A percentile compares a stretch with the other conserved stretches of the same genome.
phyloP scores from a whole-genome alignment of 2,329 filamentous ascomycete genomes.

The Calonectria naviculata region DNA sequence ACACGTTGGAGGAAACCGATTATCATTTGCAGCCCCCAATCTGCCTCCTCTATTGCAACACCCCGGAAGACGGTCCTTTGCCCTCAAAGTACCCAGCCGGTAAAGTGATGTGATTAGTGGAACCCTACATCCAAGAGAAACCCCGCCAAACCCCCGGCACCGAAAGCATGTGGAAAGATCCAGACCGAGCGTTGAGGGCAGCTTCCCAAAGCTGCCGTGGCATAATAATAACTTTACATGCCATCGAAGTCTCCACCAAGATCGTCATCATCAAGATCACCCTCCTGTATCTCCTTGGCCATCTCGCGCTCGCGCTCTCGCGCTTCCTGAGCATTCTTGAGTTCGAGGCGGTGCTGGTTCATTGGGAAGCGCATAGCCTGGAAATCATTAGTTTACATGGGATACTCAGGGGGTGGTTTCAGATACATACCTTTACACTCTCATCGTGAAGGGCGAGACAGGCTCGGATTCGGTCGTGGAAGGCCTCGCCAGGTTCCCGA shows the following conservation, averaged over 20 bases:
- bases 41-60: constrained; percentile 31
- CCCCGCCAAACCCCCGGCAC: constrained; percentile 5
- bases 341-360: constrained; percentile 97
- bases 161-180: constrained; percentile 19
- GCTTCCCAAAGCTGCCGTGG: constrained; percentile 25
- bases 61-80: constrained; percentile 22
- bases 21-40: constrained; percentile 21
- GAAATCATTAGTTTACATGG: constrained; percentile 27
- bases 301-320: constrained; percentile 95
- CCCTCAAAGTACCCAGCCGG: constrained; percentile 23
- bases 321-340: constrained; percentile 99
- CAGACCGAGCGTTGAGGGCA: constrained; percentile 19
- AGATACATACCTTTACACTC: constrained; percentile 83
- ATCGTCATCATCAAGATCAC: constrained; percentile 96
- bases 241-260: constrained; percentile 96
- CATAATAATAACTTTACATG: constrained; percentile 69
- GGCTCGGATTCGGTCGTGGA: constrained; percentile 95
- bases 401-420: not conserved
- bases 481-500: constrained; percentile 93
- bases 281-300: constrained; percentile 98
- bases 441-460: constrained; percentile 95
- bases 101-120: constrained; percentile 34
- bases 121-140: constrained; percentile 29
- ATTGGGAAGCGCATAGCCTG: constrained; percentile 99
- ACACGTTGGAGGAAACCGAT: constrained; percentile 34